These are phyloP conservation scores for Vitis hybrid DNA, from an alignment of 177 flowering plant species.

Conservation along the genomic window DNA sequence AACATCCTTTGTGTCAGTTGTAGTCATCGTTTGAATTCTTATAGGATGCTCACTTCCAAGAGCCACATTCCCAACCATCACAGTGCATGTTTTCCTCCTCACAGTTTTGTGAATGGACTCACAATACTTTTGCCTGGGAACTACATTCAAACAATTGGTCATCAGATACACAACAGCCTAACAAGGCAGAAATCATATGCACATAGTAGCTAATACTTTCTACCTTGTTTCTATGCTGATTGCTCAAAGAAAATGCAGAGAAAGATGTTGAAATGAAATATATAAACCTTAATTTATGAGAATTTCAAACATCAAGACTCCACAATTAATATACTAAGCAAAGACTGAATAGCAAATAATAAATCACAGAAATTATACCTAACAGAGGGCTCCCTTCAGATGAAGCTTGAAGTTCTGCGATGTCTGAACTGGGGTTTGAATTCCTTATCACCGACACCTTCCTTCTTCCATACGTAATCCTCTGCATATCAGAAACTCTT, in stretches of 20 bases:
- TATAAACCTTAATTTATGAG: too few species aligned
- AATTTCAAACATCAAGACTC: too few species aligned
- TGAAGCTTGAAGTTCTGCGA: constrained; percentile 69
- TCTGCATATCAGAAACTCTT: constrained; percentile 48
- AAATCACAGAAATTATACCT: constrained; percentile 41
- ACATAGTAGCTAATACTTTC: background rate
- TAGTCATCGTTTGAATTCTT: constrained; percentile 95
- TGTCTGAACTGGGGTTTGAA: constrained; percentile 60
- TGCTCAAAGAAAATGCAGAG: too few species aligned
- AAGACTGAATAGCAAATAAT: background rate
- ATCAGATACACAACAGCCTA: constrained; percentile 6
- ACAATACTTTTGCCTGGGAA: constrained; percentile 95
- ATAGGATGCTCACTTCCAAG: constrained; percentile 97
- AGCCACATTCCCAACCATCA: constrained; percentile 93
- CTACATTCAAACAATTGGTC: constrained; percentile 33
- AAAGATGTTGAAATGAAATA: too few species aligned
- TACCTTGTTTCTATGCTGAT: too few species aligned
- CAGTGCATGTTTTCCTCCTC: constrained; percentile 91
- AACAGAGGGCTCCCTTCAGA: constrained; percentile 86
- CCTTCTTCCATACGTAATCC: constrained; percentile 36
- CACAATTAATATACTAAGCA: too few species aligned
- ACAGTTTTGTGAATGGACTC: constrained; percentile 82
- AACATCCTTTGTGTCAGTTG: constrained; percentile 90
- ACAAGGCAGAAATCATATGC: background rate
- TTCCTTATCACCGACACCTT: constrained; percentile 50